Evolutionary conservation across 306 rosid species (phyloP), one percentile per base, ranked within the genome.

Genomic region (Acacia confusa): DNA sequence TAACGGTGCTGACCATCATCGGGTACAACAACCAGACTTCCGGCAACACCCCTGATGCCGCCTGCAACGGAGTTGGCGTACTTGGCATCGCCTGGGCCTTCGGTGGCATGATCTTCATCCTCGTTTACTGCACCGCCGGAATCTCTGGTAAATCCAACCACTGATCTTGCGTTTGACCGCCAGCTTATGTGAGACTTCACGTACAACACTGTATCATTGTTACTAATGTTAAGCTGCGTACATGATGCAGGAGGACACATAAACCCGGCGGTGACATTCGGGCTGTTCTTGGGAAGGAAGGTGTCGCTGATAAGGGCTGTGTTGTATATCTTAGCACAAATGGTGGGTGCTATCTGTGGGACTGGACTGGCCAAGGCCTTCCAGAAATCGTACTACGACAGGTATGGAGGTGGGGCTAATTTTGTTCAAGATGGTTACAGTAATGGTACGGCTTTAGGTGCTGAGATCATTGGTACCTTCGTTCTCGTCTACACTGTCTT

Each of bases 111-210:
- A 95, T 95, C 86, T 95, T 95, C 88, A 40, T 95, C 88, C 98
- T 95, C 28, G 98, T 95, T 77, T 95, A 92, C 95, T 95, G 98
- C 92, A 92, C 98, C 50, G 98, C 98, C 82, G 97, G 98, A 17
- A 95, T 95, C 86, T 92, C 98, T 2, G 98, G 98, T 93, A 75
- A 3, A 82, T 16, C 7, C 70, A 64, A 60, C 34, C 5, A 12
- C 66, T 22, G 58, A 53, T 20, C 67, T 27, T 20, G 63, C 13
- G 28, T 2, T n/a, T 55, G 27, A n/a, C 27, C 63, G 9, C 34
- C 34, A 30, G 34, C 1, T 4, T 30, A 3, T 30, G n/a, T n/a
- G n/a, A n/a, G 34, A 30, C 40, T 36, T 36, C 40, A 36, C 7
- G 40, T 36, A 6, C 8, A 36, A 36, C 13, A 9, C 63, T 7